Conservation (phyloP, 257 asterid species). For the Solanum infundibuliforme region DNA sequence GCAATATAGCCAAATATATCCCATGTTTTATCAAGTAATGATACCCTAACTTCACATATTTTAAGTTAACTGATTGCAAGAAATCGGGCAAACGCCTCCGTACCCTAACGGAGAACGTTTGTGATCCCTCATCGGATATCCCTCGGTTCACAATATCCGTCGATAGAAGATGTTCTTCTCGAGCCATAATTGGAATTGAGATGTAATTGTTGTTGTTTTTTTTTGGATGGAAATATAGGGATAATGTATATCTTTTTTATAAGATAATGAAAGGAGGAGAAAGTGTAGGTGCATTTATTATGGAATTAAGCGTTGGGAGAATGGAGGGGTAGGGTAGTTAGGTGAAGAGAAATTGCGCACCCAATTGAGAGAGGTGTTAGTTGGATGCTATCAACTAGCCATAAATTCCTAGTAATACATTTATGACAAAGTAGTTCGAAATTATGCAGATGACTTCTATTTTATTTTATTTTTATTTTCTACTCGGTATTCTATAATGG, state of each 20-base stretch:
- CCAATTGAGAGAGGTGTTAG: slow-evolving; percentile 24
- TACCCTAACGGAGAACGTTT: slow-evolving; percentile 75
- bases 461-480: too few relatives aligned
- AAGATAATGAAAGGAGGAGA: not conserved
- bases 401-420: slow-evolving; percentile 32
- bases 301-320: not conserved
- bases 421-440: slow-evolving; percentile 40
- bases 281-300: not conserved
- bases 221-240: not conserved
- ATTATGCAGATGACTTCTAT: not conserved
- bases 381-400: slow-evolving; percentile 31
- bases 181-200: slow-evolving; percentile 22
- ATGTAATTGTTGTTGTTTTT: not conserved
- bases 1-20: slow-evolving; percentile 60
- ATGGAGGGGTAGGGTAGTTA: slow-evolving; percentile 1
- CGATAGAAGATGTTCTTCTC: slow-evolving; percentile 63
- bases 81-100: slow-evolving; percentile 73
- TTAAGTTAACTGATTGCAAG: slow-evolving; percentile 78
- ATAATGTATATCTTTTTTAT: not conserved
- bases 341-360: slow-evolving; percentile 10
- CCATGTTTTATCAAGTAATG: slow-evolving; percentile 78
- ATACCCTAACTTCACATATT: slow-evolving; percentile 79
- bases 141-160: slow-evolving; percentile 89
- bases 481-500: accelerated
- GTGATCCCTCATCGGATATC: slow-evolving; percentile 63